Evolutionary conservation across 73 alveolate species (phyloP).

Genomic region (Paramecium octaurelia): DNA sequence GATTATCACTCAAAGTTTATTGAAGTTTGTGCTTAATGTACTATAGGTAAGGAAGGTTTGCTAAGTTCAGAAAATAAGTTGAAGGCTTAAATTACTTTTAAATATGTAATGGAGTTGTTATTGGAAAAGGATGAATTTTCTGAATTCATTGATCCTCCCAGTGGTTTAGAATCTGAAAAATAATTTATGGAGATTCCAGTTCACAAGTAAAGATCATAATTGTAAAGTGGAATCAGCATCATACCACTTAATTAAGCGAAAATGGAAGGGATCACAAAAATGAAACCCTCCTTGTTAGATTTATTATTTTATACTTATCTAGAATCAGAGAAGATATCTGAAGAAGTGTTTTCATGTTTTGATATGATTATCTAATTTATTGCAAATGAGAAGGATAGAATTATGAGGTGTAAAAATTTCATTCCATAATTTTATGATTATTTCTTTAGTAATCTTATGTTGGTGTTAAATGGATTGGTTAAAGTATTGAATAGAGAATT

Average conservation of each 20-base stretch:
- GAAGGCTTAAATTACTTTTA: slow-evolving; percentile 51
- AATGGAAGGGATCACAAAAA: neutral
- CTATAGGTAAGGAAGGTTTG: slow-evolving; percentile 65
- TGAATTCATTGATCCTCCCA: neutral
- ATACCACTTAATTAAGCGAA: neutral
- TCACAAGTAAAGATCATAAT: neutral
- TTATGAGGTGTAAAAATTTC: neutral
- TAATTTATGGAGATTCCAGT: neutral
- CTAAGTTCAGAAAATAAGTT: slow-evolving; percentile 61
- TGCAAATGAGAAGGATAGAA: slow-evolving; percentile 33
- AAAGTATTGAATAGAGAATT: slow-evolving; percentile 43
- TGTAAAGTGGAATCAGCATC: neutral
- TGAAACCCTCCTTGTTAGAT: slow-evolving; percentile 44
- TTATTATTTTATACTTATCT: slow-evolving; percentile 49
- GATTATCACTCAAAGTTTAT: slow-evolving; percentile 61
- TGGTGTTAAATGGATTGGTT: slow-evolving; percentile 28
- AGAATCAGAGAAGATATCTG: slow-evolving; percentile 62
- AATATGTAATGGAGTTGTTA: slow-evolving; percentile 52
- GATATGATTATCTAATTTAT: slow-evolving; percentile 1
- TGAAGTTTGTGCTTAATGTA: slow-evolving; percentile 51
- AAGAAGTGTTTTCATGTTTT: slow-evolving; percentile 48
- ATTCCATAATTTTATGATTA: slow-evolving; percentile 31
- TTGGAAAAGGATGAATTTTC: slow-evolving; percentile 37
- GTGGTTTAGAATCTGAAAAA: neutral
- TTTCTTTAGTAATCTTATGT: slow-evolving; percentile 24